Conservation (phyloP, 495 filamentous ascomycete species). For the Aspergillus egyptiacus region DNA sequence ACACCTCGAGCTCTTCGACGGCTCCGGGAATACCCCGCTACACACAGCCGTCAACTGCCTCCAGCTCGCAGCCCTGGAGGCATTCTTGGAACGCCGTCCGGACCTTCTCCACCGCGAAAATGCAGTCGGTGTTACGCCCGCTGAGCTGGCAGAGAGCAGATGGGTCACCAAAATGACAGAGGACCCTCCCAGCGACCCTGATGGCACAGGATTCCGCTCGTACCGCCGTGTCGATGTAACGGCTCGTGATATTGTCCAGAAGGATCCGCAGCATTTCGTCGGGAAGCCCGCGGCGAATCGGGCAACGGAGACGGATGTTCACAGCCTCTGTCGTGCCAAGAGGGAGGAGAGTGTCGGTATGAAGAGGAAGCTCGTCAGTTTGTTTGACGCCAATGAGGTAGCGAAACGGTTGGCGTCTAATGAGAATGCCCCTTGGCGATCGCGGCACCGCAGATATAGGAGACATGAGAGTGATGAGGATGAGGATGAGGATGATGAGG, state of each 20-base stretch:
- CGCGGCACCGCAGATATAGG: neutral
- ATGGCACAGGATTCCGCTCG: neutral
- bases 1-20: constrained; percentile 58
- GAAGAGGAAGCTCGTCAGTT: constrained; percentile 58
- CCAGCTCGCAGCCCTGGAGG: constrained; percentile 30
- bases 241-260: constrained; percentile 4
- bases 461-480: neutral
- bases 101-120: constrained; percentile 61
- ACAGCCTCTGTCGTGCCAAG: constrained; percentile 20
- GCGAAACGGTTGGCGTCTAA: constrained; percentile 56
- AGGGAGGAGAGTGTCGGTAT: constrained; percentile 8
- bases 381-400: constrained; percentile 69
- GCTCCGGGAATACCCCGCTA: constrained; percentile 59
- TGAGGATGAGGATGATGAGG: constrained; percentile 9
- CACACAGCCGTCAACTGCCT: constrained; percentile 48
- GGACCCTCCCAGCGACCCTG: constrained; percentile 3
- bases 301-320: constrained; percentile 13
- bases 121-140: constrained; percentile 60
- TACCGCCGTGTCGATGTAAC: neutral
- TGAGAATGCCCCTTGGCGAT: constrained; percentile 15
- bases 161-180: constrained; percentile 35
- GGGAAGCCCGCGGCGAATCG: constrained; percentile 3
- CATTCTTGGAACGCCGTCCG: constrained; percentile 50
- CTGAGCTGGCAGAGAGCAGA: constrained; percentile 55
- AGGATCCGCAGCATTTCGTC: constrained; percentile 20